Percentiles rank a stretch among this genome's conserved stretches.
These are phyloP conservation scores for Didymella sp. DNA, from an alignment of 2,329 filamentous ascomycete genomes.

Conservation along the genomic window DNA sequence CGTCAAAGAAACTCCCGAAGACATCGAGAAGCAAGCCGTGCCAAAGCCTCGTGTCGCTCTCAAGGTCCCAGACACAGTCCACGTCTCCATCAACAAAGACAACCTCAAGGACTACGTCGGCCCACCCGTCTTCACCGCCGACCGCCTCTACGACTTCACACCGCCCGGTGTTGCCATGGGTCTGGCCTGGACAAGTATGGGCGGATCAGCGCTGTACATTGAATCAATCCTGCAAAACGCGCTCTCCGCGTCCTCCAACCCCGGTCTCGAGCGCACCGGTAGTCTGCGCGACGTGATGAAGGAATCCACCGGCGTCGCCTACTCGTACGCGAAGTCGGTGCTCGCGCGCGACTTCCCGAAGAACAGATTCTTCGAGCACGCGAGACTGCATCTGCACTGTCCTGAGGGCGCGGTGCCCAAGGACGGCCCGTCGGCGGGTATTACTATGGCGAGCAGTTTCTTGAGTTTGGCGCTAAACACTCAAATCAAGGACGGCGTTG, in stretches of 20 bases:
- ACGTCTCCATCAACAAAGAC: constrained; percentile 84
- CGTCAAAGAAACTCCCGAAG: constrained; percentile 66
- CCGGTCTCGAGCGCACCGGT: constrained; percentile 87
- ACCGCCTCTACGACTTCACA: constrained; percentile 91
- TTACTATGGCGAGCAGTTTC: constrained; percentile 97
- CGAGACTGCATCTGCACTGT: constrained; percentile 92
- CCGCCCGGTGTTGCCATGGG: constrained; percentile 97
- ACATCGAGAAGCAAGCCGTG: constrained; percentile 65
- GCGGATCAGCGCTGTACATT: constrained; percentile 94
- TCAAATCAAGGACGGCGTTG: constrained; percentile 81
- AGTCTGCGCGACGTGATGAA: constrained; percentile 98
- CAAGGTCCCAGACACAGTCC: constrained; percentile 83
- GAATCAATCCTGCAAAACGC: constrained; percentile 93
- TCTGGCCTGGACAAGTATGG: constrained; percentile 96
- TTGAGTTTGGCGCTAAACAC: constrained; percentile 83
- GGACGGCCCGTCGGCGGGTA: constrained; percentile 80
- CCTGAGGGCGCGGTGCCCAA: constrained; percentile 96
- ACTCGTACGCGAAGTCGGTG: constrained; percentile 91
- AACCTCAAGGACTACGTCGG: constrained; percentile 97
- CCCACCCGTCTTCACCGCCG: constrained; percentile 92
- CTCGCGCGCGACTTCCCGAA: constrained; percentile 85
- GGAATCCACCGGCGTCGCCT: constrained; percentile 92
- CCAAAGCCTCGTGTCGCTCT: constrained; percentile 76
- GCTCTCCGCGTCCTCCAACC: constrained; percentile 74
- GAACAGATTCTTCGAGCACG: constrained; percentile 96